Evolutionary conservation across 768 basidiomycete genomes (phyloP), one percentile per base, ranked within the genome.

Genomic region (Cubamyces lactineus): DNA sequence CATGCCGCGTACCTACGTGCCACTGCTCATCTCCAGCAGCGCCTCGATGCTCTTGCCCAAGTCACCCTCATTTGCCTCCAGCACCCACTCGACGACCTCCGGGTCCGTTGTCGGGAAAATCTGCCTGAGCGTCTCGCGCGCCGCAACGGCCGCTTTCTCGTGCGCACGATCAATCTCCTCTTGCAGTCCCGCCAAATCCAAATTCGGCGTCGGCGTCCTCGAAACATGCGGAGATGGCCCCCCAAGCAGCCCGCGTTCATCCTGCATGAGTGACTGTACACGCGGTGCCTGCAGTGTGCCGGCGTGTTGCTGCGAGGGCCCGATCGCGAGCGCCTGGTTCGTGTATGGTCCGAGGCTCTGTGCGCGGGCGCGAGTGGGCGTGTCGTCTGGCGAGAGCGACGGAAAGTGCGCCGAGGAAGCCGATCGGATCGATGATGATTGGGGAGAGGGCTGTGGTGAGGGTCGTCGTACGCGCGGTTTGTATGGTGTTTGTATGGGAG

Each of bases 41-140:
- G 81, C 85, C 70, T 96, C 95, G 67, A 96, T 95, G 71, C 92
- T 95, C 81, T 84, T 85, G 43, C 94, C 94, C 59, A 97, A 71
- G 77, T 97, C 94, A 19, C 92, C 91, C 8, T 84, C 85, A 68
- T 94, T 94, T 47, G 92, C 93, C 71, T 96, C 94, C 60, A 96
- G 76, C 39, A 98, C 93, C 84, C 85, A 89, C 61, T 94, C 91
- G 43, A 94, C 82, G 34, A 97, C 85, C 73, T 96, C 96, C 48
- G 73, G 73, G 70, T 98, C 96, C 65, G 91, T 79, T 11, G 73
- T 73, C 1, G 95, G 95, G 82, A 98, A 98, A 63, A 96, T 96
- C 75, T 96, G 93, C 58, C 82, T 75, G 63, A 98, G 76, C 30
- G 94, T 96, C 67, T 87, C 86, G 57, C 81, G 77, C 53, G 92